These are phyloP conservation scores for Trypanosoma vivax DNA, from an alignment of 208 protist species.

Conservation along the genomic window DNA sequence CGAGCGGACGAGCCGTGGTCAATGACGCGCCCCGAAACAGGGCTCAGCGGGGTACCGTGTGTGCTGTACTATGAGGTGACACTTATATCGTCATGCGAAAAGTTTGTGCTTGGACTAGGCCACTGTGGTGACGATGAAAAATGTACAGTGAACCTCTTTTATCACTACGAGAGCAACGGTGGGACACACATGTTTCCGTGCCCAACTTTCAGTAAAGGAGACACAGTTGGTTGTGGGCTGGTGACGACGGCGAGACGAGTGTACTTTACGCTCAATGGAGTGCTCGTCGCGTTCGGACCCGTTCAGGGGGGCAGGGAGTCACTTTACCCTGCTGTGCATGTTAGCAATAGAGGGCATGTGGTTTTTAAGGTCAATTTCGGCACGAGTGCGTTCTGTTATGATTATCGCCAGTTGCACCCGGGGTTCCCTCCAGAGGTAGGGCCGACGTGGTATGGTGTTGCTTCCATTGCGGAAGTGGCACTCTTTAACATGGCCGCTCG, in stretches of 20 bases:
- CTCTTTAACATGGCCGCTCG: conserved; percentile 72
- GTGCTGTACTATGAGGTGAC: conserved; percentile 87
- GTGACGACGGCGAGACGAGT: conserved; percentile 56
- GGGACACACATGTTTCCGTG: conserved; percentile 35
- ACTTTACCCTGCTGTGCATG: conserved; percentile 60
- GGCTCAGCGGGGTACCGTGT: conserved; percentile 63
- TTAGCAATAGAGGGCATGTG: conserved; percentile 41
- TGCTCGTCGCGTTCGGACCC: conserved; percentile 58
- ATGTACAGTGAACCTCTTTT: conserved; percentile 22
- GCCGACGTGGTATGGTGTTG: conserved; percentile 74
- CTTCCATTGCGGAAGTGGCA: conserved; percentile 61
- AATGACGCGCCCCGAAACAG: conserved; percentile 41
- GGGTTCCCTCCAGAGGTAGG: conserved; percentile 27
- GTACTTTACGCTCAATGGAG: conserved; percentile 85
- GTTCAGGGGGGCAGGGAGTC: conserved; percentile 29
- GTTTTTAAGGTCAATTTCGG: conserved; percentile 84
- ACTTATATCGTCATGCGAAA: conserved; percentile 27
- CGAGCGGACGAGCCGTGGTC: conserved; percentile 84
- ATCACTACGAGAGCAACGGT: conserved; percentile 67
- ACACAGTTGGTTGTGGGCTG: conserved; percentile 80
- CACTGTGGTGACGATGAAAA: conserved; percentile 1
- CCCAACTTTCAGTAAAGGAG: conserved; percentile 59
- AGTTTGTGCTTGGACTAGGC: conserved; percentile 11
- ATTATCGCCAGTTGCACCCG: conserved; percentile 76
- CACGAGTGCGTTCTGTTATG: conserved; percentile 61